Evolutionary conservation across 805 yeast genomes (phyloP).

Genomic region (Metschnikowia gelsemii): DNA sequence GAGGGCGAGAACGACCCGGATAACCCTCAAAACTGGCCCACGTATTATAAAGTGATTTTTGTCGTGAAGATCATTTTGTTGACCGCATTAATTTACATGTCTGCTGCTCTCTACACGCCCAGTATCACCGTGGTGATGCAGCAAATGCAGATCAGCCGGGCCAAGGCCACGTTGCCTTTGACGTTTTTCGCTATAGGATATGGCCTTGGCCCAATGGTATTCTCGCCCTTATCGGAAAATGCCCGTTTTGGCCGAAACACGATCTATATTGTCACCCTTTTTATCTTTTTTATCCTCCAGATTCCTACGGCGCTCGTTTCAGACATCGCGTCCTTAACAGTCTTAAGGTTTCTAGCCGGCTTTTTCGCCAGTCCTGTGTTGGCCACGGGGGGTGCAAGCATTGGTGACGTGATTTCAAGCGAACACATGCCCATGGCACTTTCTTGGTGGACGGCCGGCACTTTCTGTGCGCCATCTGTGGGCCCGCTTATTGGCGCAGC

Average conservation of each 20-base stretch:
- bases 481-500: constrained; percentile 63
- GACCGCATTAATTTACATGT: constrained; percentile 54
- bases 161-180: constrained; percentile 51
- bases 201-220: constrained; percentile 58
- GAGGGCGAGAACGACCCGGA: constrained; percentile 53
- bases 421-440: constrained; percentile 48
- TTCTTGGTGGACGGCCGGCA: constrained; percentile 53
- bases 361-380: constrained; percentile 55
- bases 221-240: constrained; percentile 59
- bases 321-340: constrained; percentile 51
- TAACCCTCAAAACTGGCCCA: constrained; percentile 58
- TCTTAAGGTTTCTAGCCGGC: constrained; percentile 54
- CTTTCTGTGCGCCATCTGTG: constrained; percentile 53
- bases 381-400: constrained; percentile 58
- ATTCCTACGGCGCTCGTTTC: constrained; percentile 54
- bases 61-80: constrained; percentile 43
- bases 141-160: constrained; percentile 45
- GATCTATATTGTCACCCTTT: constrained; percentile 47
- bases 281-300: constrained; percentile 51
- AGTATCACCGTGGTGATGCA: constrained; percentile 44
- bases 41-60: constrained; percentile 37
- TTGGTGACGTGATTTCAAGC: constrained; percentile 48
- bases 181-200: constrained; percentile 59
- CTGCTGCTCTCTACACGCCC: constrained; percentile 58
- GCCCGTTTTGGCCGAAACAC: constrained; percentile 55